phyloP scores from a whole-genome alignment of 176 grass and related monocot genomes.

The Triticum turgidum region DNA sequence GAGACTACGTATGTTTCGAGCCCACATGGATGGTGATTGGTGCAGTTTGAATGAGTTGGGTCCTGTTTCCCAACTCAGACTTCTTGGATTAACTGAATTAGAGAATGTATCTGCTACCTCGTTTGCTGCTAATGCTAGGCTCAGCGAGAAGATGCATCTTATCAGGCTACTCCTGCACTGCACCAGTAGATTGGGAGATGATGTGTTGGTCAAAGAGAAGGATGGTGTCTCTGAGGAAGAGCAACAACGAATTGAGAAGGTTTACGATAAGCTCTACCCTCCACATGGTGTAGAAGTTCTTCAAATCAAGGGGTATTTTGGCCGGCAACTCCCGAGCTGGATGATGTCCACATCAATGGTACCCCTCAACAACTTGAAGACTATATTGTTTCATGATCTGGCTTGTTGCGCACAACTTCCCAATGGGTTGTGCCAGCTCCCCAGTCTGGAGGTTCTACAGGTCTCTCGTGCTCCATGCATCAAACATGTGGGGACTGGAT shows the following conservation, averaged over 20 bases:
- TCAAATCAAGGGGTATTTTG: not conserved
- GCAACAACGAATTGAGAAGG: not conserved
- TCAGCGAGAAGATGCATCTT: not conserved
- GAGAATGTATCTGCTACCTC: not conserved
- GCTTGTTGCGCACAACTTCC: not conserved
- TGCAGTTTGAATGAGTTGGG: not conserved
- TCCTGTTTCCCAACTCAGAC: not conserved
- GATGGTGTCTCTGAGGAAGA: not conserved
- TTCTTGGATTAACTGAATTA: accelerated
- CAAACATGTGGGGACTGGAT: not conserved
- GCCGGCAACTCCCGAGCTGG: not conserved
- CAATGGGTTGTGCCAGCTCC: not conserved
- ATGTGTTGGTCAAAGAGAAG: not conserved
- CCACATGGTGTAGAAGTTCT: not conserved
- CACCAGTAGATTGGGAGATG: not conserved
- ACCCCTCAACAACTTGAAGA: not conserved
- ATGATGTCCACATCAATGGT: not conserved
- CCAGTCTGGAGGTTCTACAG: not conserved
- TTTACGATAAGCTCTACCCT: constrained; percentile 6
- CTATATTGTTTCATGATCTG: not conserved
- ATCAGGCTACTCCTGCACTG: accelerated
- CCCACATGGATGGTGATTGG: not conserved
- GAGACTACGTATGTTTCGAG: accelerated
- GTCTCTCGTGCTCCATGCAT: not conserved
- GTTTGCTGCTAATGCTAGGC: not conserved